A percentile compares a stretch with the other conserved stretches of the same genome.
phyloP scores from a whole-genome alignment of 2,329 filamentous ascomycete genomes.

The Bimuria novae-zelandiae region DNA sequence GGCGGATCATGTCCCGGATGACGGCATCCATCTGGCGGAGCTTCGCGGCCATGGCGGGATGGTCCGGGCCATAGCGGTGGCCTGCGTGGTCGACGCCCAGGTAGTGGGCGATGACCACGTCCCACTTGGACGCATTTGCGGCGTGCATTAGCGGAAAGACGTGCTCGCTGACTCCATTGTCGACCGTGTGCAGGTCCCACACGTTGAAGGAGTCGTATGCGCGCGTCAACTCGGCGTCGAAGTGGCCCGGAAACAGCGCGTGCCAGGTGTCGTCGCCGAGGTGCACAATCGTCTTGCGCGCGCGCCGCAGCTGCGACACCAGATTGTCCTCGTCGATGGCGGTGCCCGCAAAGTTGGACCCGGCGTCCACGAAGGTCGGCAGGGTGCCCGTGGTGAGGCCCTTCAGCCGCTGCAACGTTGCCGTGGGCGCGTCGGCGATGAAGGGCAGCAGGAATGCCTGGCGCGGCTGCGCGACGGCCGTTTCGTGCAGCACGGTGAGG shows the following conservation, averaged over 20 bases:
- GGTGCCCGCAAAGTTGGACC: slow-evolving; percentile 93
- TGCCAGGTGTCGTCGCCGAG: slow-evolving; percentile 99
- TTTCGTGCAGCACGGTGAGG: slow-evolving; percentile 84
- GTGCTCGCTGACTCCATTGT: slow-evolving; percentile 91
- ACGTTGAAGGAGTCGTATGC: slow-evolving; percentile 98
- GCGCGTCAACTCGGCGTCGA: slow-evolving; percentile 81
- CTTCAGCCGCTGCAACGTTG: slow-evolving; percentile 89
- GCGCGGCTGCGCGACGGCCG: slow-evolving; percentile 70
- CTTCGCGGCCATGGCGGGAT: slow-evolving; percentile 89
- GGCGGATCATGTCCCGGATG: slow-evolving; percentile 70
- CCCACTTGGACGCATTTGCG: slow-evolving; percentile 74
- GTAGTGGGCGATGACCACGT: slow-evolving; percentile 92
- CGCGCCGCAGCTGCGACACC: slow-evolving; percentile 65
- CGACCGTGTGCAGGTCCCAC: slow-evolving; percentile 95
- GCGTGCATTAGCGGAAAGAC: slow-evolving; percentile 79
- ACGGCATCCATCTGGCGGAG: slow-evolving; percentile 88
- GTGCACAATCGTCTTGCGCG: slow-evolving; percentile 81
- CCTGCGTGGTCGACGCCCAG: slow-evolving; percentile 96
- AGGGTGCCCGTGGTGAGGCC: slow-evolving; percentile 93
- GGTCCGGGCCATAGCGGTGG: slow-evolving; percentile 92
- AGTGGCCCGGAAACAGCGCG: slow-evolving; percentile 89
- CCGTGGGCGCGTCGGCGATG: slow-evolving; percentile 94
- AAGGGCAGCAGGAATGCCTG: slow-evolving; percentile 92
- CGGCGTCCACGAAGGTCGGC: slow-evolving; percentile 91
- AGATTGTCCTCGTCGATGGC: slow-evolving; percentile 93